Evolutionary conservation across 2,329 filamentous ascomycete species (phyloP), one percentile per base, ranked within the genome.

Genomic region (Phaeosphaeriaceae sp.): DNA sequence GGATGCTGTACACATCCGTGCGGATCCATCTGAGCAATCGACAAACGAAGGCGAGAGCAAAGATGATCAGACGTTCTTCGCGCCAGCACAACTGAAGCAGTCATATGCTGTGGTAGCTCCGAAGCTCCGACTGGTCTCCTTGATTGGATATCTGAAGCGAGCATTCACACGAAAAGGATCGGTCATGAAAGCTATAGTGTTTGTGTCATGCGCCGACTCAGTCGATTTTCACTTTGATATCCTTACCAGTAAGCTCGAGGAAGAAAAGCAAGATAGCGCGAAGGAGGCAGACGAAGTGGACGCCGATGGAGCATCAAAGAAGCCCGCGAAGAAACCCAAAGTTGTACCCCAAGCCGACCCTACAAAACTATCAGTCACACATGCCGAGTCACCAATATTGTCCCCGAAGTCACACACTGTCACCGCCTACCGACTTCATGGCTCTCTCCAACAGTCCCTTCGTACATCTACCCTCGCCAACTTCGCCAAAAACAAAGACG

Each of bases 221-320:
- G 94, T 97, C 50, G 92, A 99, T 70, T 99, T 97, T 64, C 93
- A 97, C 72, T 97, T 92, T 70, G 89, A 95, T 52, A 77, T 96
- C 3, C 83, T 99, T 48, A 87, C 80, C 6, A 76, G 64, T 52
- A 52, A 71, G 12, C 60, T 70, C 4, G 67, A 67, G 26, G 74
- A 55, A 16, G 51, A 62, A 23, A 63, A 59, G 56, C 33, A 50
- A 34, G 57, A 54, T 17, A 40, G 16, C 11, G 60, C 60, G 11
- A 60, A 69, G 28, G 56, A 70, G 17, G 60, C 61, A 16, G 54
- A 70, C 35, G 46, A 64, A n/a, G 57, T 64, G 64, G 46, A 63
- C 6, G 42, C 38, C 8, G 54, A 59, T 8, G 45, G 35, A 33
- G 42, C 54, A 8, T 48, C 51, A 23, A 56, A 63, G 29, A 60